Percentiles rank a stretch among this genome's conserved stretches.
Evolutionary conservation across 2,329 filamentous ascomycete species (phyloP).

Genomic region (Nigrospora oryzae): DNA sequence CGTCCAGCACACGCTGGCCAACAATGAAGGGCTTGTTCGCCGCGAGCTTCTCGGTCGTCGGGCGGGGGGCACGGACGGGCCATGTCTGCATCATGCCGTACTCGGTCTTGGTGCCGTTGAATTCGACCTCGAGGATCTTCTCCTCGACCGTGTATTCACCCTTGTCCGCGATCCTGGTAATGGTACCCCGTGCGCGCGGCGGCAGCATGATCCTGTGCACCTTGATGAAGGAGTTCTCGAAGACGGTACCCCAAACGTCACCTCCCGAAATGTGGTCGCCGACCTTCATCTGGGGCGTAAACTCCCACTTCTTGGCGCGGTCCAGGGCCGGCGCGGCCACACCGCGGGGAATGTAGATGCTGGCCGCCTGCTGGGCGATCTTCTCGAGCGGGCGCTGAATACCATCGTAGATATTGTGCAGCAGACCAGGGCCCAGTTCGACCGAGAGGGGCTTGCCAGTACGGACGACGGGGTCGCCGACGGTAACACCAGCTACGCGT

Average conservation of each 20-base stretch:
- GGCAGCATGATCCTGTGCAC: constrained; percentile 91
- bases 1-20: constrained; percentile 91
- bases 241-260: constrained; percentile 91
- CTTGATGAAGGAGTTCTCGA: constrained; percentile 89
- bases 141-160: constrained; percentile 91
- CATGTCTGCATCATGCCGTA: constrained; percentile 98
- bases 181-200: constrained; percentile 81
- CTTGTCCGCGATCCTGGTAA: constrained; percentile 82
- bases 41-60: constrained; percentile 83
- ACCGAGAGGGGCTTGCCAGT: constrained; percentile 96
- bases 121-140: constrained; percentile 92
- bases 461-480: constrained; percentile 84
- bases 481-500: constrained; percentile 74
- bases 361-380: constrained; percentile 69
- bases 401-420: constrained; percentile 99
- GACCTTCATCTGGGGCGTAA: constrained; percentile 83
- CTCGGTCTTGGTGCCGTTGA: constrained; percentile 90
- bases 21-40: constrained; percentile 90
- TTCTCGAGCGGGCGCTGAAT: constrained; percentile 90
- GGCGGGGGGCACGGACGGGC: constrained; percentile 93
- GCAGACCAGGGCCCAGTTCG: constrained; percentile 90
- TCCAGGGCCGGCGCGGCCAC: constrained; percentile 82
- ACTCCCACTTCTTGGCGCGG: constrained; percentile 92
- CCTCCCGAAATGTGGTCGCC: constrained; percentile 96
- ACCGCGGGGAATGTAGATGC: constrained; percentile 96